These are phyloP conservation scores for Graphium sp. DNA, from an alignment of 2,329 filamentous ascomycete species.

Conservation along the genomic window DNA sequence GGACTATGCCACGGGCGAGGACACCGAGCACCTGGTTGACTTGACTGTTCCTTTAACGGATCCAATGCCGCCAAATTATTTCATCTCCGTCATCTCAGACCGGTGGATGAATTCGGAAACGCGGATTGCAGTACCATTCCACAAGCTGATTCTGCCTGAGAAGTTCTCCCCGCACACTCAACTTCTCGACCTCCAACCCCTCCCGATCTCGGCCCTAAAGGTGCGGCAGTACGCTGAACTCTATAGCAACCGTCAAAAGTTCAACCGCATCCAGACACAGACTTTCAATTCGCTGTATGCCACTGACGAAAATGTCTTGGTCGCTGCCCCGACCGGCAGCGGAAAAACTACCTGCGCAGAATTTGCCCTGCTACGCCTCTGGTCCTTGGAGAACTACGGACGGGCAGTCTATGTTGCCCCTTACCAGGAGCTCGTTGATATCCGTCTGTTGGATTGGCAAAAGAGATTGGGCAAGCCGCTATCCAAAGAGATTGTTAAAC, in stretches of 20 bases:
- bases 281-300: constrained; percentile 88
- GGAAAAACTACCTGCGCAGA: constrained; percentile 96
- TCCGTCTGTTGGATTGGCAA: constrained; percentile 70
- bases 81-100: constrained; percentile 87
- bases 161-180: constrained; percentile 92
- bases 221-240: constrained; percentile 63
- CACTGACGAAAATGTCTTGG: constrained; percentile 82
- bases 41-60: constrained; percentile 95
- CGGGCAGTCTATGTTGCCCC: constrained; percentile 89
- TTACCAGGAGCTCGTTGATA: constrained; percentile 83
- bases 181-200: constrained; percentile 76
- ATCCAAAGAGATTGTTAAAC: constrained; percentile 79
- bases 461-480: constrained; percentile 74
- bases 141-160: constrained; percentile 85
- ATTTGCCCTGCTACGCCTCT: constrained; percentile 79
- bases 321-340: constrained; percentile 84
- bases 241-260: constrained; percentile 71
- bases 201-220: constrained; percentile 81
- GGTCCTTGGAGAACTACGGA: constrained; percentile 40
- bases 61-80: constrained; percentile 97
- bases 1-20: constrained; percentile 71
- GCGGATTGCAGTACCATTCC: constrained; percentile 81
- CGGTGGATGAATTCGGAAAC: constrained; percentile 98
- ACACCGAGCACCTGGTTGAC: constrained; percentile 87
- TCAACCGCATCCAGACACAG: constrained; percentile 97